These are phyloP conservation scores for Truncatella angustata DNA, from an alignment of 2,329 filamentous ascomycete species.

Conservation along the genomic window DNA sequence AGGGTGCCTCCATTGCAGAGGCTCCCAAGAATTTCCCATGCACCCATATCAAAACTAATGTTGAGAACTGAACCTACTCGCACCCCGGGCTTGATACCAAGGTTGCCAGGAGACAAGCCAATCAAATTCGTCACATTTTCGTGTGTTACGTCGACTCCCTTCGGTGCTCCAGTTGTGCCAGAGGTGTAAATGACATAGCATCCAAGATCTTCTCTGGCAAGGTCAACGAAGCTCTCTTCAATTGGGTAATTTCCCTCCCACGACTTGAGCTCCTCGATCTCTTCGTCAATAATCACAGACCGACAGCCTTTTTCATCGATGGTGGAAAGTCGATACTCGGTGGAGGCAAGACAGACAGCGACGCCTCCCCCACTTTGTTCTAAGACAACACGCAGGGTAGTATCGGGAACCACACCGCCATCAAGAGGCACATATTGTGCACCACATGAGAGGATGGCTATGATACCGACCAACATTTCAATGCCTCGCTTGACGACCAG, in stretches of 20 bases:
- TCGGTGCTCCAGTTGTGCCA: slow-evolving; percentile 56
- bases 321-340: slow-evolving; percentile 29
- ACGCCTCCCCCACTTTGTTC: slow-evolving; percentile 41
- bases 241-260: slow-evolving; percentile 9
- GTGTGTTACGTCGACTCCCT: slow-evolving; percentile 58
- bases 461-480: slow-evolving; percentile 56
- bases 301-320: slow-evolving; percentile 29
- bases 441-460: slow-evolving; percentile 54
- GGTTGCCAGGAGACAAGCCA: slow-evolving; percentile 46
- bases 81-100: slow-evolving; percentile 48
- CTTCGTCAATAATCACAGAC: slow-evolving; percentile 9
- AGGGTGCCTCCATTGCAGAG: slow-evolving; percentile 58
- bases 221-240: slow-evolving; percentile 14
- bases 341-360: slow-evolving; percentile 45
- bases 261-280: slow-evolving; percentile 15
- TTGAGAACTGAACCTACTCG: slow-evolving; percentile 56
- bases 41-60: slow-evolving; percentile 61
- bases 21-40: slow-evolving; percentile 59
- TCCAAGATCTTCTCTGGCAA: slow-evolving; percentile 22
- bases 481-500: slow-evolving; percentile 54
- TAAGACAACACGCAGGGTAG: slow-evolving; percentile 48
- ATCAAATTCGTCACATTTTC: slow-evolving; percentile 53
- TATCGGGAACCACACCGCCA: slow-evolving; percentile 49
- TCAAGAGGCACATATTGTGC: slow-evolving; percentile 61
- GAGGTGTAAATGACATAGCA: slow-evolving; percentile 49